These are phyloP conservation scores for Dentipellis fragilis DNA, from an alignment of 768 basidiomycete species.

Conservation along the genomic window DNA sequence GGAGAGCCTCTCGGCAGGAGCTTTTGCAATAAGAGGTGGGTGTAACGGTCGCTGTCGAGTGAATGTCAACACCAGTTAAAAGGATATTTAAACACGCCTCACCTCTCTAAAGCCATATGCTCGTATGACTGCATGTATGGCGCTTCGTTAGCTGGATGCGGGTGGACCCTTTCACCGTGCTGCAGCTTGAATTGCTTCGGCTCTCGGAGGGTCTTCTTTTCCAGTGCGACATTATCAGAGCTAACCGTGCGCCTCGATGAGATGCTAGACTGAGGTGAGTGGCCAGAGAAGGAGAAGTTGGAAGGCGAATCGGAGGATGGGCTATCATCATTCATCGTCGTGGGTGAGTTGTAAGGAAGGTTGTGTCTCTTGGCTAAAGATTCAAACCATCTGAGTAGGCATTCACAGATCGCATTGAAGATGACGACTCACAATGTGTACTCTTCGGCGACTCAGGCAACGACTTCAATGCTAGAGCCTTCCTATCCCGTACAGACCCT, in stretches of 20 bases:
- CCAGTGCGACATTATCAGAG: not conserved
- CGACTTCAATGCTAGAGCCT: not conserved
- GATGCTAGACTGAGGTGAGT: not conserved
- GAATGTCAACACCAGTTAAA: constrained; percentile 9
- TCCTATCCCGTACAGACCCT: not conserved
- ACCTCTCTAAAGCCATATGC: constrained; percentile 48
- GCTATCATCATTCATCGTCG: not conserved
- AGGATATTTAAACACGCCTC: constrained; percentile 16
- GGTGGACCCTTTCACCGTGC: constrained; percentile 40
- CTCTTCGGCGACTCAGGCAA: not conserved
- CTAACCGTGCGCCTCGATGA: not conserved
- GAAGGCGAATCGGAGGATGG: not conserved
- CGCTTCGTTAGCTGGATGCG: constrained; percentile 35
- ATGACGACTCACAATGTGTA: not conserved
- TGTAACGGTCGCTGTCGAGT: constrained; percentile 45
- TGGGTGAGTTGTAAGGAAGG: too few species aligned
- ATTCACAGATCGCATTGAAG: too few species aligned
- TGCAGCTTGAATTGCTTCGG: constrained; percentile 16
- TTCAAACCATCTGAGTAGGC: too few species aligned
- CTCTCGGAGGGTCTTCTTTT: constrained; percentile 10
- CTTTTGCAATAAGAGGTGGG: constrained; percentile 39
- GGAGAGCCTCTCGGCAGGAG: constrained; percentile 45
- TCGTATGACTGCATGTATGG: constrained; percentile 66
- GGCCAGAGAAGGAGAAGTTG: not conserved
- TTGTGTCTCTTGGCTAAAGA: too few species aligned